Evolutionary conservation across 257 asterid genomes (phyloP).

Genomic region (Orobanche coerulescens): DNA sequence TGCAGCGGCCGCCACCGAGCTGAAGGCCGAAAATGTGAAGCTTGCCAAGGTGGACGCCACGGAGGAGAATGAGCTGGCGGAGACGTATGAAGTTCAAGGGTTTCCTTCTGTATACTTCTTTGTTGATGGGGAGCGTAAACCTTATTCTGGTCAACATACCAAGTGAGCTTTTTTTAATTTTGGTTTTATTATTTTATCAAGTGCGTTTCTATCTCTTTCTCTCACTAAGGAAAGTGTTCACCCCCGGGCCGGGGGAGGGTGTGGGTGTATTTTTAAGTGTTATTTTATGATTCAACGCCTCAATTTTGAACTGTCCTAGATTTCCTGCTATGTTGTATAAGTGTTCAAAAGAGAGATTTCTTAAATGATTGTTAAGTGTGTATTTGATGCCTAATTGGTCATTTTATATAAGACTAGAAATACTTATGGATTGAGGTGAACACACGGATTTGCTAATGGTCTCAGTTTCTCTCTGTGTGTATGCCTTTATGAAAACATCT

Average conservation of each 20-base stretch:
- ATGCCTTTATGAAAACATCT: neutral
- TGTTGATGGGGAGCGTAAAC: conserved; percentile 68
- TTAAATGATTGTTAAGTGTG: neutral
- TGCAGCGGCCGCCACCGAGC: conserved; percentile 93
- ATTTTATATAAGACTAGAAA: neutral
- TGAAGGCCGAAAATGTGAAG: conserved; percentile 51
- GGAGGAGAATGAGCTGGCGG: conserved; percentile 61
- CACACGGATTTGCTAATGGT: neutral
- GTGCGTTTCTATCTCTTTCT: conserved; percentile 13
- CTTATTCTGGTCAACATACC: conserved; percentile 68
- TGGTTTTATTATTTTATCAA: no score
- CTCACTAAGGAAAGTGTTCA: no score
- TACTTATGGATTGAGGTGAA: neutral
- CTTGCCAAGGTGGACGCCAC: conserved; percentile 91
- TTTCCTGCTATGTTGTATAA: neutral
- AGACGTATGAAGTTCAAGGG: conserved; percentile 73
- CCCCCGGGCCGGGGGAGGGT: no score
- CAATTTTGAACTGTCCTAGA: neutral
- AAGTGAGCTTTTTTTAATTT: conserved; percentile 44
- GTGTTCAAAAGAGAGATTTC: neutral
- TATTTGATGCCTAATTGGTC: neutral
- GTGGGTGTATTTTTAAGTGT: neutral
- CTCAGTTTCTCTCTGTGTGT: neutral
- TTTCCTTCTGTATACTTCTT: conserved; percentile 75
- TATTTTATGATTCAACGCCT: conserved; percentile 14